These are phyloP conservation scores for Gracilaria gracilis DNA, from an alignment of 23 red algal species.

Conservation along the genomic window DNA sequence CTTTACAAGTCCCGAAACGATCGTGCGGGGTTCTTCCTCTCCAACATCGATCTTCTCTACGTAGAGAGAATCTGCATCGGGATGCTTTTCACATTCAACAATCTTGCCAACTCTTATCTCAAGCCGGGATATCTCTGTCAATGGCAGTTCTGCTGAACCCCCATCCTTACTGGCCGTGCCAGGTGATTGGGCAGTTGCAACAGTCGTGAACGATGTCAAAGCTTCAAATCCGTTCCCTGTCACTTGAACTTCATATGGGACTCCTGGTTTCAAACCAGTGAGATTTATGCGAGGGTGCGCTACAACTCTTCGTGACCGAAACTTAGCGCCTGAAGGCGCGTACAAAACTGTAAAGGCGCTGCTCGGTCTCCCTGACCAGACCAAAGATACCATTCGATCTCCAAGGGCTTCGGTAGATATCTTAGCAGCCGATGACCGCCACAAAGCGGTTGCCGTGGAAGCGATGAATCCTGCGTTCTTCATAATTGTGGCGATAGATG, in stretches of 20 bases:
- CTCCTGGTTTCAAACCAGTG: conserved; percentile 21
- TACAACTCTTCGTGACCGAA: conserved; percentile 51
- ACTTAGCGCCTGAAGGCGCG: conserved; percentile 10
- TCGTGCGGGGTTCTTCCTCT: conserved; percentile 67
- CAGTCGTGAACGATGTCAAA: conserved; percentile 54
- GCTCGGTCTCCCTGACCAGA: conserved; percentile 41
- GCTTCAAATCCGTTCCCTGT: conserved; percentile 30
- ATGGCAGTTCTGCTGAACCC: conserved; percentile 31
- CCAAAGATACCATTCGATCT: conserved; percentile 38
- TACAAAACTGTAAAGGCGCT: conserved; percentile 53
- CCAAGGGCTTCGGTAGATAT: conserved; percentile 48
- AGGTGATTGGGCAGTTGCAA: conserved; percentile 27
- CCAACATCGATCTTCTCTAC: conserved; percentile 77
- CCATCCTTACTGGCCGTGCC: background rate
- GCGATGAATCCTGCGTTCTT: conserved; percentile 22
- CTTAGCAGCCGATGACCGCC: conserved; percentile 53
- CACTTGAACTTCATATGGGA: conserved; percentile 47
- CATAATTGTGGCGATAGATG: background rate
- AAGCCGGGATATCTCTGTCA: conserved; percentile 85
- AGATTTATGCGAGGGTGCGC: conserved; percentile 62
- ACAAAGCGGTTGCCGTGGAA: conserved; percentile 32
- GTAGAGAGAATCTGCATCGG: conserved; percentile 83
- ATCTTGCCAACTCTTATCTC: conserved; percentile 83
- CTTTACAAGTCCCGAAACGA: conserved; percentile 83
- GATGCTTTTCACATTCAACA: conserved; percentile 57